Base-by-base conservation (phyloP, 148 eudicot genomes). In the Rhododendron vialii region DNA sequence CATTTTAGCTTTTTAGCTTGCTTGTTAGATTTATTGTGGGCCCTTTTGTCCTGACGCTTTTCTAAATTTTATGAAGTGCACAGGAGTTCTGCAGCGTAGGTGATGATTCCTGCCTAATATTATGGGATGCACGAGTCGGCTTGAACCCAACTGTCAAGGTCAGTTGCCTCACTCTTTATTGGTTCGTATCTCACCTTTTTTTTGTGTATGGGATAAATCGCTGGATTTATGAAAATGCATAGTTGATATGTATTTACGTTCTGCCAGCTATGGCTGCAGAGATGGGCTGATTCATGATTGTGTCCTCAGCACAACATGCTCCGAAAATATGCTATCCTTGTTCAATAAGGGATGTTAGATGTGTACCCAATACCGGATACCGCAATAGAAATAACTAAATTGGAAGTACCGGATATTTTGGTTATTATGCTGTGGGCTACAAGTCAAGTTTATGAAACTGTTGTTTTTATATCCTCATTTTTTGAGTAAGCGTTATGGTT, bases 81-180 rank as follows among this genome's bases (percentile, higher is more conserved):
- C 98, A 96, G 95, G 98, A 95, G 89, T 96, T 96, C 85, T 96
- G 99, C 87, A 96, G 99, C 61, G 99, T 96, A 82, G 99, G 99
- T 43, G 99, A 97, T 89, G 99, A 97, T 92, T 97, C 98, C 80
- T 94, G 98, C 89, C 94, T 97, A 59, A 95, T 97, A 90, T 83
- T 97, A 65, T 97, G 99, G 99, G 99, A 97, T 89, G 98, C 98
- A 85, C 92, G 99, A 85, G 87, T 90, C 47, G 95, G 99, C 48
- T 84, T 76, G 80, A 89, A 88, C 85, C 99, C 98, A 28, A 94
- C 86, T 73, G 85, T 92, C 67, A 96, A 95, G 98, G 99, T 96
- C 71, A 82, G 89, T 35, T 88, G 82, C 82, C 73, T n/a, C 7
- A 48, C 63, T 73, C 65, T 87, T 55, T 10, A 22, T 67, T 82